Conservation (phyloP, 148 eudicot genomes). For the Rhododendron kiyosumense region DNA sequence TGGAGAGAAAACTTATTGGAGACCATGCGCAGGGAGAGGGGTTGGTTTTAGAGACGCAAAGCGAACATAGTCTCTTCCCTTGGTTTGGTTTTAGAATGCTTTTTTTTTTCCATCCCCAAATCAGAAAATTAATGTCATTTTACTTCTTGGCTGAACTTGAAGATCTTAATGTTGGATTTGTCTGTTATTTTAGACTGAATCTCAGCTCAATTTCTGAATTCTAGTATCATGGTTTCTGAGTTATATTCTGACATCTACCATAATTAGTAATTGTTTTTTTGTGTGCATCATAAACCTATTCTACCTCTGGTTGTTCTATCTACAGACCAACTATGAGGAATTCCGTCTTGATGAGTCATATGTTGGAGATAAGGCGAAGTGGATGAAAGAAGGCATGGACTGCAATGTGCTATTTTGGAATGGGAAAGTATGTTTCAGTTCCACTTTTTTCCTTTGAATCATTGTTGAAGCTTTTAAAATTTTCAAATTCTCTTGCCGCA, state of each 20-base stretch:
- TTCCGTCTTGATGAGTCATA: conserved; percentile 39
- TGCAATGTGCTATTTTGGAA: conserved; percentile 60
- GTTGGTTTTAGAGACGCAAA: too few relatives aligned
- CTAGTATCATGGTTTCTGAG: not conserved
- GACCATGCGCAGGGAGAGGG: too few relatives aligned
- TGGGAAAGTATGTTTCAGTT: conserved; percentile 31
- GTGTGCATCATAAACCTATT: not conserved
- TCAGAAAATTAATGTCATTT: not conserved
- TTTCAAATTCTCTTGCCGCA: not conserved
- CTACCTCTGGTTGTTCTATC: not conserved
- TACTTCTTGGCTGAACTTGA: not conserved
- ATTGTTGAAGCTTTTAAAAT: not conserved
- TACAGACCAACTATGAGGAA: conserved; percentile 51
- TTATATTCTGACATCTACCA: not conserved
- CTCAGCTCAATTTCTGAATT: not conserved
- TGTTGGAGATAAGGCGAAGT: conserved; percentile 47
- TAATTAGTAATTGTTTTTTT: not conserved
- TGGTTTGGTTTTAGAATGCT: not conserved
- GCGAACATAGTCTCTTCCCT: not conserved
- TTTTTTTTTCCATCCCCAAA: not conserved
- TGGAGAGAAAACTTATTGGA: too few relatives aligned
- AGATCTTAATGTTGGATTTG: not conserved
- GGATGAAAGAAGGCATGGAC: conserved; percentile 64
- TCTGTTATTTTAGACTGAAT: not conserved
- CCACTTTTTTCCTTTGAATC: not conserved